These are phyloP conservation scores for Bidens hawaiensis DNA, from an alignment of 140 eudicot species.

Conservation along the genomic window DNA sequence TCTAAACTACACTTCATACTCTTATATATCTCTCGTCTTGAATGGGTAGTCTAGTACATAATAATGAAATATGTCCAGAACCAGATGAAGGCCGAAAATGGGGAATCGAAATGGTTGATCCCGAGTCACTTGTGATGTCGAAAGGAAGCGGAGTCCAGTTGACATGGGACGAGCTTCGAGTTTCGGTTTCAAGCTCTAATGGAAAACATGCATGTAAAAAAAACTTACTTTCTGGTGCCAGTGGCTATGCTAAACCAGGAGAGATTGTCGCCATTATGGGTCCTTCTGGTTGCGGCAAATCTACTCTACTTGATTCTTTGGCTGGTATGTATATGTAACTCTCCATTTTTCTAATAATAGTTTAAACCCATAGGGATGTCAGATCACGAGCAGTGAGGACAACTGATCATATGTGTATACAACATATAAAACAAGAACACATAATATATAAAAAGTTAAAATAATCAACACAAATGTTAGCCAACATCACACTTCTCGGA, in stretches of 20 bases:
- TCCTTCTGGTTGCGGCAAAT: slow-evolving; percentile 81
- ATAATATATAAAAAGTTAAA: too few relatives aligned
- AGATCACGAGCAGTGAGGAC: too few relatives aligned
- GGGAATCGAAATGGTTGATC: background rate
- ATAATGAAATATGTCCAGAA: slow-evolving; percentile 20
- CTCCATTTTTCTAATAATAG: too few relatives aligned
- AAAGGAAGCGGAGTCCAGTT: slow-evolving; percentile 37
- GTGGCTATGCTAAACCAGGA: slow-evolving; percentile 67
- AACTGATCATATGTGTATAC: background rate
- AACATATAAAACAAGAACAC: too few relatives aligned
- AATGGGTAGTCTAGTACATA: slow-evolving; percentile 19
- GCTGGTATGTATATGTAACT: slow-evolving; percentile 58
- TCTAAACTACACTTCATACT: background rate
- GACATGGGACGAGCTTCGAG: slow-evolving; percentile 70
- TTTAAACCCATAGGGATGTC: too few relatives aligned
- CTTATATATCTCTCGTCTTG: slow-evolving; percentile 8
- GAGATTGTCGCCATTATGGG: slow-evolving; percentile 80
- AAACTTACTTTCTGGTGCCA: slow-evolving; percentile 38
- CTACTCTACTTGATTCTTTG: slow-evolving; percentile 72
- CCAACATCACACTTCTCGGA: too few relatives aligned
- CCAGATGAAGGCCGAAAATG: slow-evolving; percentile 20
- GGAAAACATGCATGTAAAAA: slow-evolving; percentile 19
- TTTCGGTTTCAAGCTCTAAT: slow-evolving; percentile 33
- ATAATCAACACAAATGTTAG: too few relatives aligned
- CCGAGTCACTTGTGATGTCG: background rate